Percentiles rank a stretch among this genome's conserved stretches.
phyloP scores from a whole-genome alignment of 345 rosid species.

The Lumnitzera littorea region DNA sequence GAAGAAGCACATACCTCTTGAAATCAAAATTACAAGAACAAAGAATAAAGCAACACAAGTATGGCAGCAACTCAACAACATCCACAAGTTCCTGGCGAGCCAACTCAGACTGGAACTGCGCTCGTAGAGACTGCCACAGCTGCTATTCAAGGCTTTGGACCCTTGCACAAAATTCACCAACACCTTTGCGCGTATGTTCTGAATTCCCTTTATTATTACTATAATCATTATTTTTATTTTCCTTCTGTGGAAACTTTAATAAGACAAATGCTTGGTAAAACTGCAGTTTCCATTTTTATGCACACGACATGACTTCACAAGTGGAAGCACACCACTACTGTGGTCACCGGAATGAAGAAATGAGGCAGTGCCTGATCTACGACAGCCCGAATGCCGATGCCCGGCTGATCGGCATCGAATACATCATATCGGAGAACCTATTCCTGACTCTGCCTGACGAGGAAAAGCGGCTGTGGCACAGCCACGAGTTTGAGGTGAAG shows the following conservation, averaged over 20 bases:
- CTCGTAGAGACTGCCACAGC: constrained; percentile 57
- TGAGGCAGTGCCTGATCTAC: constrained; percentile 80
- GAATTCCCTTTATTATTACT: not conserved
- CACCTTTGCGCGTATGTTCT: constrained; percentile 76
- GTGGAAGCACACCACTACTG: constrained; percentile 81
- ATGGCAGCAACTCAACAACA: constrained; percentile 19
- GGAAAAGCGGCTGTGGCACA: constrained; percentile 81
- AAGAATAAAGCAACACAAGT: not conserved
- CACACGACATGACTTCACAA: constrained; percentile 71
- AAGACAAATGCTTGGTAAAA: too few species aligned
- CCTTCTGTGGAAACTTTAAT: not conserved
- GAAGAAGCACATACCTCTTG: too few species aligned
- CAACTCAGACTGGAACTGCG: constrained; percentile 36
- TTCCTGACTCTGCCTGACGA: constrained; percentile 55
- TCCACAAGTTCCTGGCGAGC: constrained; percentile 55
- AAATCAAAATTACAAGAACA: too few species aligned
- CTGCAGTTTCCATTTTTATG: constrained; percentile 61
- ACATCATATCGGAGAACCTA: constrained; percentile 58
- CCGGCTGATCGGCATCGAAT: constrained; percentile 66
- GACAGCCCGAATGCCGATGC: constrained; percentile 42
- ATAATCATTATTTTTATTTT: not conserved
- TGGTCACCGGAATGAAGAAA: constrained; percentile 67
- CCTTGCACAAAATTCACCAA: constrained; percentile 61
- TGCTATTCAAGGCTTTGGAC: constrained; percentile 53
- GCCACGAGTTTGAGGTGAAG: constrained; percentile 74